phyloP scores from a whole-genome alignment of 108 stramenopile species.

The Aureococcus anophagefferens region DNA sequence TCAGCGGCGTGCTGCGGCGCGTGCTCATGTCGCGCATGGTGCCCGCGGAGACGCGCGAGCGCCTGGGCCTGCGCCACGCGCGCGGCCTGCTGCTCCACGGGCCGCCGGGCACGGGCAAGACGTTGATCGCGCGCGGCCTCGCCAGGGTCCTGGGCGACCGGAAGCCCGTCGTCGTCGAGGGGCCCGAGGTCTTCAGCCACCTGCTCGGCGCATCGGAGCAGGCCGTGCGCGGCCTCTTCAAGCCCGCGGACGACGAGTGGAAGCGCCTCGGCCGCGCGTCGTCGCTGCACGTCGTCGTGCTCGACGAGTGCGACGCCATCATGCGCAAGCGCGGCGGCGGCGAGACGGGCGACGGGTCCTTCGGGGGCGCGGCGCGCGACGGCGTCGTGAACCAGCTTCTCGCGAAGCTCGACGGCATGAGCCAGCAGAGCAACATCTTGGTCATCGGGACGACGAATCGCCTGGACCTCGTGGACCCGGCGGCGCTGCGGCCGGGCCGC shows the following conservation, averaged over 20 bases:
- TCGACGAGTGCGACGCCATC: slow-evolving; percentile 75
- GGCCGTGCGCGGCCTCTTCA: neutral
- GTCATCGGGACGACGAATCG: slow-evolving; percentile 75
- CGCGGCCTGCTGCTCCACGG: slow-evolving; percentile 10
- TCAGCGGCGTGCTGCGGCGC: too few relatives aligned
- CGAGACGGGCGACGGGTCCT: slow-evolving; percentile 2
- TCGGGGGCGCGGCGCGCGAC: slow-evolving; percentile 37
- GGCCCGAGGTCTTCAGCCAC: slow-evolving; percentile 1
- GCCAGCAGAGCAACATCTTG: slow-evolving; percentile 60
- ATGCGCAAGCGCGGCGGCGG: slow-evolving; percentile 59
- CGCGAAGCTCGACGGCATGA: slow-evolving; percentile 68
- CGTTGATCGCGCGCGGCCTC: slow-evolving; percentile 13
- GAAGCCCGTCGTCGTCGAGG: neutral
- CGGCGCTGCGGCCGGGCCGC: slow-evolving; percentile 64
- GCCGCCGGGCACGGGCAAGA: slow-evolving; percentile 23
- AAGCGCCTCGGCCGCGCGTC: neutral
- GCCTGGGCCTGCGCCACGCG: neutral
- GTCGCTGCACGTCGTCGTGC: slow-evolving; percentile 61
- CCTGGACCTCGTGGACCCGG: slow-evolving; percentile 62
- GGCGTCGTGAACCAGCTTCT: slow-evolving; percentile 69
- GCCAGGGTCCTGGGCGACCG: neutral
- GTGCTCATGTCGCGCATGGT: too few relatives aligned
- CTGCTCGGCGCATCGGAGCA: slow-evolving; percentile 1
- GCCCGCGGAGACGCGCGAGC: too few relatives aligned
- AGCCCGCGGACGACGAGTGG: neutral